Conservation (phyloP, 2,329 filamentous ascomycete genomes). For the Stromatinia cepivora region DNA sequence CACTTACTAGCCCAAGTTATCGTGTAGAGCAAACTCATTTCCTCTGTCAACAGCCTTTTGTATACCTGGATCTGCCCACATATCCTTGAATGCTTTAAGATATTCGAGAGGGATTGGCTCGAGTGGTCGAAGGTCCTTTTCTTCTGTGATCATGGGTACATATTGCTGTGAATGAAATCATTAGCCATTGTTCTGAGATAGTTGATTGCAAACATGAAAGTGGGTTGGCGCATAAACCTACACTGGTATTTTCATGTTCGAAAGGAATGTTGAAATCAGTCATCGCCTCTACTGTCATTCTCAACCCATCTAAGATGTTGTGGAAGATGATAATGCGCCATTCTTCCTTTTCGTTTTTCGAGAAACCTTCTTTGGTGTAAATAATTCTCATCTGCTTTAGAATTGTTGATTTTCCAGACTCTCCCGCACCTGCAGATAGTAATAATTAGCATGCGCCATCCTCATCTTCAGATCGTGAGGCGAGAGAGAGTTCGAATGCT, state of each 20-base stretch:
- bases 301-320: slow-evolving; percentile 90
- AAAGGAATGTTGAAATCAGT: slow-evolving; percentile 78
- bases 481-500: background rate
- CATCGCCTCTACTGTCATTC: slow-evolving; percentile 89
- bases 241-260: slow-evolving; percentile 75
- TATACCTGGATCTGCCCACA: slow-evolving; percentile 84
- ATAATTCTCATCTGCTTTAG: slow-evolving; percentile 99
- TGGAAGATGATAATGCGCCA: slow-evolving; percentile 95
- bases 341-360: slow-evolving; percentile 83
- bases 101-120: slow-evolving; percentile 79
- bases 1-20: slow-evolving; percentile 89
- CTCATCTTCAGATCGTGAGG: background rate
- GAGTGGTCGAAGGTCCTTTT: slow-evolving; percentile 79
- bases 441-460: slow-evolving; percentile 27
- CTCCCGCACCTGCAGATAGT: slow-evolving; percentile 73
- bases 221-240: slow-evolving; percentile 46
- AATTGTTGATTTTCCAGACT: slow-evolving; percentile 94
- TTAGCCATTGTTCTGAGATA: slow-evolving; percentile 4
- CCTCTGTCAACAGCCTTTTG: slow-evolving; percentile 87
- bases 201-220: background rate
- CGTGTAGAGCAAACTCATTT: slow-evolving; percentile 94
- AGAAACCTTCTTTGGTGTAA: slow-evolving; percentile 82
- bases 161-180: slow-evolving; percentile 58
- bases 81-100: slow-evolving; percentile 74
- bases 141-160: slow-evolving; percentile 73